phyloP scores from a whole-genome alignment of 2,329 filamentous ascomycete species.

The Chrysosphaeria jannelii region DNA sequence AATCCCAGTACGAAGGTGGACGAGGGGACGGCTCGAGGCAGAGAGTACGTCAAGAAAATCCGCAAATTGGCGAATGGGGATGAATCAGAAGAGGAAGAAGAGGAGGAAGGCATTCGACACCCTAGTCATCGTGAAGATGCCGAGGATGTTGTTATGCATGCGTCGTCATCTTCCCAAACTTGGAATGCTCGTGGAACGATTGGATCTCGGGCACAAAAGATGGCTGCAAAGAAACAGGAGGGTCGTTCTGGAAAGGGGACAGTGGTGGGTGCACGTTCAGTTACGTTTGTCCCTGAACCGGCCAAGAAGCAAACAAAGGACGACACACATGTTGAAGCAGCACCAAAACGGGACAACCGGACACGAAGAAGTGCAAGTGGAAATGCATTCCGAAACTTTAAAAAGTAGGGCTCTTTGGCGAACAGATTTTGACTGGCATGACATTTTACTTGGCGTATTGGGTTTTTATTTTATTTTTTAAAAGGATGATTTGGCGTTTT shows the following conservation, averaged over 20 bases:
- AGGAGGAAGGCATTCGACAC: constrained; percentile 7
- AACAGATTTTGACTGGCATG: no score
- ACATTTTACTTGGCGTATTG: no score
- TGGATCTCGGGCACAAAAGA: constrained; percentile 22
- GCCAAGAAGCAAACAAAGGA: constrained; percentile 16
- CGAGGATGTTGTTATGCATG: constrained; percentile 22
- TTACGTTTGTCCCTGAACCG: constrained; percentile 40
- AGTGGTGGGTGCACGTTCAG: constrained; percentile 29
- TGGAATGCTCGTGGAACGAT: constrained; percentile 23
- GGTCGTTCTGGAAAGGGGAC: constrained; percentile 10
- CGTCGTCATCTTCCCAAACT: constrained; percentile 37
- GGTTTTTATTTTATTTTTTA: no score
- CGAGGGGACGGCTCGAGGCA: constrained; percentile 12
- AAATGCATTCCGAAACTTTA: constrained; percentile 41
- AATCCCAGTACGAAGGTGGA: constrained; percentile 55
- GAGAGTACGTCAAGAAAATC: constrained; percentile 4
- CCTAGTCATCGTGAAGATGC: not conserved
- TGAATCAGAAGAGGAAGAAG: constrained; percentile 8
- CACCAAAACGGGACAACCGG: constrained; percentile 9
- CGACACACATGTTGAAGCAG: constrained; percentile 7
- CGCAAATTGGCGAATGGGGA: not conserved
- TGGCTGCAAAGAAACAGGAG: constrained; percentile 4
- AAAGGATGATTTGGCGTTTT: no score
- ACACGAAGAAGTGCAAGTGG: constrained; percentile 40
- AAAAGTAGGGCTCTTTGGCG: constrained; percentile 3